A percentile compares a stretch with the other conserved stretches of the same genome.
Evolutionary conservation across 495 filamentous ascomycete genomes (phyloP).

Genomic region (Astrocystis sublimbata): DNA sequence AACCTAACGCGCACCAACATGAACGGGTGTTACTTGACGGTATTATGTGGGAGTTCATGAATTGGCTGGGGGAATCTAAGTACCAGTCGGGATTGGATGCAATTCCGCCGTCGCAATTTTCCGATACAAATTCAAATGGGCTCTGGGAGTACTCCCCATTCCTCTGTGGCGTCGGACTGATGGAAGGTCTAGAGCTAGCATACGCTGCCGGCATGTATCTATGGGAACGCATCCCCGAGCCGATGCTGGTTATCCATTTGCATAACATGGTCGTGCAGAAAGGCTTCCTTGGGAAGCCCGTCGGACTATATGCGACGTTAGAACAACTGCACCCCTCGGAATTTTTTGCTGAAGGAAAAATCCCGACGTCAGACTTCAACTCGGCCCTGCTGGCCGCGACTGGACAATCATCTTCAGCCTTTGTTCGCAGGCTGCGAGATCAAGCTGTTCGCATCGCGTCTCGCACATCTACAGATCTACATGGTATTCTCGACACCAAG

Average conservation of each 20-base stretch:
- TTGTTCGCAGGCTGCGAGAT: no score
- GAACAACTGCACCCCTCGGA: slow-evolving; percentile 19
- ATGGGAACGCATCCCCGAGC: slow-evolving; percentile 39
- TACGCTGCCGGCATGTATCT: slow-evolving; percentile 36
- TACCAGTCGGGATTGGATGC: slow-evolving; percentile 37
- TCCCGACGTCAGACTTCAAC: slow-evolving; percentile 37
- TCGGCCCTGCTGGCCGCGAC: no score
- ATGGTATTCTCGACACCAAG: no score
- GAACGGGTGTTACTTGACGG: slow-evolving; percentile 23
- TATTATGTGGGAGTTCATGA: slow-evolving; percentile 35
- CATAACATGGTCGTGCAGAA: slow-evolving; percentile 49
- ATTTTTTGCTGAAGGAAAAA: slow-evolving; percentile 37
- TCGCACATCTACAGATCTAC: no score
- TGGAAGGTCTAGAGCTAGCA: slow-evolving; percentile 40
- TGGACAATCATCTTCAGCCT: no score
- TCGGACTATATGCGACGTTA: slow-evolving; percentile 28
- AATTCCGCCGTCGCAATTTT: slow-evolving; percentile 47
- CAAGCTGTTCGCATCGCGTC: no score
- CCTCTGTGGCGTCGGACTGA: slow-evolving; percentile 48
- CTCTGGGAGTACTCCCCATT: slow-evolving; percentile 55
- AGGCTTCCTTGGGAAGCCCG: slow-evolving; percentile 35
- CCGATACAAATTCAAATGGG: slow-evolving; percentile 44
- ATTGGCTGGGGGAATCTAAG: slow-evolving; percentile 47
- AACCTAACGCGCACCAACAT: no score
- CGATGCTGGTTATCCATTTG: slow-evolving; percentile 41